Evolutionary conservation across 257 asterid genomes (phyloP).

Genomic region (Capsicum chinense): DNA sequence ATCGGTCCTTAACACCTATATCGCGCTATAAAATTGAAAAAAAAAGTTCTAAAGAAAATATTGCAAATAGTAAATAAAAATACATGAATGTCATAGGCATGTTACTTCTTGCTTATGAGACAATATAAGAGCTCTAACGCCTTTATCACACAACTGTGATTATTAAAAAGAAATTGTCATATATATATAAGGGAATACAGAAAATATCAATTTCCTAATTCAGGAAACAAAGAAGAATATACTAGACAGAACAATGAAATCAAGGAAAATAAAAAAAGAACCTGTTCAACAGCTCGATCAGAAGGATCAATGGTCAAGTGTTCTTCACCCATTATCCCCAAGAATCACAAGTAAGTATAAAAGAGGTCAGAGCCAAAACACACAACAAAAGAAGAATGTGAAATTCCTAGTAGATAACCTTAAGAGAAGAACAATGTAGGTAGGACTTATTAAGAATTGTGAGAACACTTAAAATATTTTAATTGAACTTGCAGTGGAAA

Average conservation of each 20-base stretch:
- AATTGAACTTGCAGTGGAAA: not conserved
- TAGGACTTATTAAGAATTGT: not conserved
- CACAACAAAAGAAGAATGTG: slow-evolving; percentile 15
- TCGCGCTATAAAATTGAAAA: not conserved
- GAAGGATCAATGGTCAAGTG: slow-evolving; percentile 25
- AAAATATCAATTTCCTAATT: not conserved
- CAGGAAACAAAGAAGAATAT: not conserved
- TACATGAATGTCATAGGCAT: not conserved
- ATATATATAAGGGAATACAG: not conserved
- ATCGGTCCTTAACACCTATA: not conserved
- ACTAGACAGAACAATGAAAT: not conserved
- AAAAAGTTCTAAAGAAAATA: not conserved
- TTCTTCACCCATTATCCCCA: slow-evolving; percentile 36
- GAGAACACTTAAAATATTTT: slow-evolving; percentile 2
- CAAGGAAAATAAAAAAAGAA: not conserved
- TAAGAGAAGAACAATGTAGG: slow-evolving; percentile 18
- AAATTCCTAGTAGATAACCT: slow-evolving; percentile 37
- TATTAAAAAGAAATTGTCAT: not conserved
- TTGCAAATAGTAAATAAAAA: not conserved
- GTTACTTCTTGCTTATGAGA: not conserved
- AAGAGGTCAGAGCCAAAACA: slow-evolving; percentile 30
- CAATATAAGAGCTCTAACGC: not conserved
- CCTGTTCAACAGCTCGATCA: slow-evolving; percentile 42
- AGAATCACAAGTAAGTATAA: slow-evolving; percentile 33
- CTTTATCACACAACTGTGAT: not conserved